Conservation (phyloP, 192 early-diverging fungal genomes). For the Chytriomyces sp. region DNA sequence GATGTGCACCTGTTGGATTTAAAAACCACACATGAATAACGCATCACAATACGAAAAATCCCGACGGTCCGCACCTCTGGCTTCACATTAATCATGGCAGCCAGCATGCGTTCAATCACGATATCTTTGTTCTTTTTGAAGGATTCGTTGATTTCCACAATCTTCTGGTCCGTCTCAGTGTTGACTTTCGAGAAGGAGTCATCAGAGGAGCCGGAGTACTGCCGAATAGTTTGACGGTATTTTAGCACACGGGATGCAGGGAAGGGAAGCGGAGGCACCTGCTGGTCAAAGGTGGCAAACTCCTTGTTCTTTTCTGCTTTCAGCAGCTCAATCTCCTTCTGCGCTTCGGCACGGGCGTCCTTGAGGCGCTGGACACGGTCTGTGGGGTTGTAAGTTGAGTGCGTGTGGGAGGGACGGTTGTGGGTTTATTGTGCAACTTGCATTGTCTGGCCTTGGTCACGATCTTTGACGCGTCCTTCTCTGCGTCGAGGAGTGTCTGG, state of each 20-base stretch:
- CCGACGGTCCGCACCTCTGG: constrained; percentile 56
- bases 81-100: constrained; percentile 67
- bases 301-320: constrained; percentile 85
- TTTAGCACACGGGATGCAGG: not conserved
- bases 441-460: constrained; percentile 90
- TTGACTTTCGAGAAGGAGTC: constrained; percentile 65
- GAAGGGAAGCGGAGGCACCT: constrained; percentile 48
- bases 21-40: not conserved
- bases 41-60: not conserved
- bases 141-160: constrained; percentile 64
- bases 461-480: constrained; percentile 93
- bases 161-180: constrained; percentile 71
- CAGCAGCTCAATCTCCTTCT: constrained; percentile 86
- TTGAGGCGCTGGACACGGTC: constrained; percentile 91
- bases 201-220: constrained; percentile 76
- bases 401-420: not conserved
- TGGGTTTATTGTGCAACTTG: constrained; percentile 47
- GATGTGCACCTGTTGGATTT: constrained; percentile 21
- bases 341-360: constrained; percentile 93
- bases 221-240: constrained; percentile 16
- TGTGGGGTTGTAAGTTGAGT: constrained; percentile 31
- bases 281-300: constrained; percentile 73
- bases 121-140: constrained; percentile 67
- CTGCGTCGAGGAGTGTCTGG: constrained; percentile 95
- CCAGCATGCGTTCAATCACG: constrained; percentile 73